Evolutionary conservation across 2,329 filamentous ascomycete species (phyloP).

Genomic region (Xylariaceae sp.): DNA sequence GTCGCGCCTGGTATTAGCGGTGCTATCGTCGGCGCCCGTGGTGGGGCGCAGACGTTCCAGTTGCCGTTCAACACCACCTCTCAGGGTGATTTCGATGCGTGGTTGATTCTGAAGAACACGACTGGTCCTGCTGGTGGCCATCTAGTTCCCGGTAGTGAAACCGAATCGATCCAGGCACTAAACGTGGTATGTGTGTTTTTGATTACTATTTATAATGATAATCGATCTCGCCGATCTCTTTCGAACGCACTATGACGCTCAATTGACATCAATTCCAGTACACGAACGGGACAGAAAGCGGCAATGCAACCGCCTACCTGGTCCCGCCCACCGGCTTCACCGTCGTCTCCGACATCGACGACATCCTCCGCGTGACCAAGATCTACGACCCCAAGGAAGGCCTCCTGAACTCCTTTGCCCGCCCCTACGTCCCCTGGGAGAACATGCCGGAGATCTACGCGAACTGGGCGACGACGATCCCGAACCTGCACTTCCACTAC

Average conservation of each 20-base stretch:
- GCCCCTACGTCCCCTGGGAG: slow-evolving; percentile 64
- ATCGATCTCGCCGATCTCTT: not conserved
- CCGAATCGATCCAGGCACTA: slow-evolving; percentile 59
- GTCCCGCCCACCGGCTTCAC: slow-evolving; percentile 67
- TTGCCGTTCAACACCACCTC: slow-evolving; percentile 61
- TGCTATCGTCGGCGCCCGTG: slow-evolving; percentile 46
- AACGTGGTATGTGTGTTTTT: slow-evolving; percentile 42
- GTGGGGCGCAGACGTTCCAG: slow-evolving; percentile 57
- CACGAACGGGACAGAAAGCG: slow-evolving; percentile 57
- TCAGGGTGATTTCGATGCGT: slow-evolving; percentile 69
- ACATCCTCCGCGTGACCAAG: slow-evolving; percentile 74
- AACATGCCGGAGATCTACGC: slow-evolving; percentile 77
- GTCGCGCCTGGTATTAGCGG: slow-evolving; percentile 50
- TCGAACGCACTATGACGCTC: not conserved
- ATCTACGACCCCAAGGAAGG: slow-evolving; percentile 73
- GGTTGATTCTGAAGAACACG: slow-evolving; percentile 56
- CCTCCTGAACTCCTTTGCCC: slow-evolving; percentile 70
- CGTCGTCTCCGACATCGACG: slow-evolving; percentile 72
- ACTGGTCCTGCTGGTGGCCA: slow-evolving; percentile 45
- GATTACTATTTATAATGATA: too few species aligned
- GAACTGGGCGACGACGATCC: slow-evolving; percentile 64
- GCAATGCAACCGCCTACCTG: slow-evolving; percentile 72
- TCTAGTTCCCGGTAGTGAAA: slow-evolving; percentile 59
- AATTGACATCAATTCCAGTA: slow-evolving; percentile 33
- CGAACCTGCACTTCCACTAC: slow-evolving; percentile 73